phyloP scores from a whole-genome alignment of 2,329 filamentous ascomycete species.

The Fusarium bulbicola region DNA sequence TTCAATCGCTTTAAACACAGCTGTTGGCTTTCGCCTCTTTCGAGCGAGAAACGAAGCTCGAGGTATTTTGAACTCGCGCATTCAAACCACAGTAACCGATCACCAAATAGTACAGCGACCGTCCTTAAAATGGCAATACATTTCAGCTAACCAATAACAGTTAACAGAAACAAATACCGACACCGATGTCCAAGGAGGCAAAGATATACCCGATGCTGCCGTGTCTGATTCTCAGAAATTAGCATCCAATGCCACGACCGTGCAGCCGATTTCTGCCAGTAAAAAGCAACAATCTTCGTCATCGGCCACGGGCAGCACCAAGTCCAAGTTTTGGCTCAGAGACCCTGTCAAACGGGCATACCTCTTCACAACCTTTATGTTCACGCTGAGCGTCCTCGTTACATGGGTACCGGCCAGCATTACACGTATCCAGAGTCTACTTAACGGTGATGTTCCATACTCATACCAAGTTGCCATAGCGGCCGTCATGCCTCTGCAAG shows the following conservation, averaged over 20 bases:
- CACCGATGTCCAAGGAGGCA: fast-evolving
- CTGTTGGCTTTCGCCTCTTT: neutral
- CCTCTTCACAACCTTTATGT: neutral
- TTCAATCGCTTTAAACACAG: neutral
- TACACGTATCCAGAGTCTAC: neutral
- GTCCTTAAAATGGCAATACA: fast-evolving
- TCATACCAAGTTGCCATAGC: neutral
- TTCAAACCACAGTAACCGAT: neutral
- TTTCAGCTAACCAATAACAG: neutral
- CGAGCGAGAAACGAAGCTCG: neutral
- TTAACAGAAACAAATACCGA: neutral
- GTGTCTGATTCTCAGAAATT: neutral
- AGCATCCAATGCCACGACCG: neutral
- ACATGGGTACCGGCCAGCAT: neutral
- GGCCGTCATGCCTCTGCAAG: neutral
- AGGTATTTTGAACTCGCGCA: neutral
- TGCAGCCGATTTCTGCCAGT: neutral
- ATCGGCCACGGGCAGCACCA: neutral
- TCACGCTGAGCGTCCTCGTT: neutral
- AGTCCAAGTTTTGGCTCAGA: neutral
- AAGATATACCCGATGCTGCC: neutral
- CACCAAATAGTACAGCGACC: neutral
- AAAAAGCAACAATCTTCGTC: neutral
- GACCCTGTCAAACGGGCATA: neutral
- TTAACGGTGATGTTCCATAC: neutral